These are phyloP conservation scores for Eucalyptus brandiana DNA, from an alignment of 345 rosid species.

Conservation along the genomic window DNA sequence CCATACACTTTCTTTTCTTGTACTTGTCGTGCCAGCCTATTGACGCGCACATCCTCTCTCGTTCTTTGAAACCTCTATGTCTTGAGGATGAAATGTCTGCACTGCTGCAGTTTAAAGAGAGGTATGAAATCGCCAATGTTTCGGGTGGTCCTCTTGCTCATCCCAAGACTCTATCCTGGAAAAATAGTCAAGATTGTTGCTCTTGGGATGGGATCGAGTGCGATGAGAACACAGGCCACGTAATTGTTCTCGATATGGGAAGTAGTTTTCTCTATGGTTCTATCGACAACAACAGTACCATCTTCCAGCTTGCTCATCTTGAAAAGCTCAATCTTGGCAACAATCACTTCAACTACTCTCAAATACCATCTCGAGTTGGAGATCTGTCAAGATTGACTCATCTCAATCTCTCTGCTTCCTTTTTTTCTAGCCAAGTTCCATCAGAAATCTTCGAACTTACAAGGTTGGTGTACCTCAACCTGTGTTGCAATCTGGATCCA, in stretches of 20 bases:
- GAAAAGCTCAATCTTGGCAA: rapidly evolving
- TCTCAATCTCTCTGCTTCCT: neutral
- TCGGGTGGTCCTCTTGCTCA: no score
- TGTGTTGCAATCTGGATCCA: neutral
- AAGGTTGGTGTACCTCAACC: neutral
- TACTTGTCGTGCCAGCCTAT: neutral
- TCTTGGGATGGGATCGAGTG: neutral
- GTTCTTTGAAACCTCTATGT: neutral
- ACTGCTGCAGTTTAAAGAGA: neutral
- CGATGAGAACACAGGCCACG: neutral
- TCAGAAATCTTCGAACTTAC: neutral
- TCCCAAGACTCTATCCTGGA: no score
- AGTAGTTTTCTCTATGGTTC: neutral
- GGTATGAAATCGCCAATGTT: neutral
- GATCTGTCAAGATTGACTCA: neutral
- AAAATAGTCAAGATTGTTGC: no score
- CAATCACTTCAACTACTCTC: neutral
- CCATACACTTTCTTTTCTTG: neutral
- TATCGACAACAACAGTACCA: neutral
- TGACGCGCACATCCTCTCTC: neutral
- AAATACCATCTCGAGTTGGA: neutral
- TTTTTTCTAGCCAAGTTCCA: neutral
- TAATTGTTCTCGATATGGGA: neutral
- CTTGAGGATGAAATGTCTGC: neutral
- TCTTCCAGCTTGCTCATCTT: neutral